Conservation (phyloP, 2,329 filamentous ascomycete species). For the Trichoderma aggressivum region DNA sequence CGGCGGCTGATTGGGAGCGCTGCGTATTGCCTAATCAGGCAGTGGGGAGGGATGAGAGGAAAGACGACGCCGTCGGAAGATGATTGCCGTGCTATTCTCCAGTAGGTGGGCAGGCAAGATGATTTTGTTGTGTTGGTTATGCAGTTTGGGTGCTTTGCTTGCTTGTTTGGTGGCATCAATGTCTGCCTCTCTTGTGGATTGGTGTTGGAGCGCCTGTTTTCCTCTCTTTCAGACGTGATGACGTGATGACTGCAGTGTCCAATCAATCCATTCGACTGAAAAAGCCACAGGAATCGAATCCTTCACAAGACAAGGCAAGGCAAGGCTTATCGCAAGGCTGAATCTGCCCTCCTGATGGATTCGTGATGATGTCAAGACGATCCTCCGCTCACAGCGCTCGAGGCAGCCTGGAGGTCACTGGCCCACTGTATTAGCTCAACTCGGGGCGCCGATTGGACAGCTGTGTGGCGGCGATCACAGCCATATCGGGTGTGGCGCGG, state of each 20-base stretch:
- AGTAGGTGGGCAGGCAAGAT: not conserved
- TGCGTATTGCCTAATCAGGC: slow-evolving; percentile 7
- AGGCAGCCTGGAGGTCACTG: not conserved
- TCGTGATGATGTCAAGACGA: slow-evolving; percentile 6
- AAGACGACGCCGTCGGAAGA: not conserved
- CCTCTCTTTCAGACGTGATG: not conserved
- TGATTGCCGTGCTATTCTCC: not conserved
- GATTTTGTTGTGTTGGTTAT: not conserved
- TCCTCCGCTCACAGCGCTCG: not conserved
- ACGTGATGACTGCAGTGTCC: not conserved
- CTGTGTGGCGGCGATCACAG: not conserved
- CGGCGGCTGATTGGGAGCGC: slow-evolving; percentile 2
- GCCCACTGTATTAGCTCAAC: not conserved
- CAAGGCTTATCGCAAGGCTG: not conserved
- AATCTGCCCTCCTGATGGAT: not conserved
- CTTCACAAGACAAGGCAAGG: not conserved
- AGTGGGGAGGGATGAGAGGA: not conserved
- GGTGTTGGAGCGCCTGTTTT: not conserved
- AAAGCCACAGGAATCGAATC: not conserved
- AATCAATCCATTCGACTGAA: not conserved
- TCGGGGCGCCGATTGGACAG: not conserved
- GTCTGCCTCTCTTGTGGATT: not conserved
- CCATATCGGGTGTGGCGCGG: slow-evolving; percentile 1
- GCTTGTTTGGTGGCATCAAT: not conserved
- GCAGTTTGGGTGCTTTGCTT: not conserved